A percentile compares a stretch with the other conserved stretches of the same genome.
These are phyloP conservation scores for Domatiomyces catenatus DNA, from an alignment of 2,329 filamentous ascomycete species.

Conservation along the genomic window DNA sequence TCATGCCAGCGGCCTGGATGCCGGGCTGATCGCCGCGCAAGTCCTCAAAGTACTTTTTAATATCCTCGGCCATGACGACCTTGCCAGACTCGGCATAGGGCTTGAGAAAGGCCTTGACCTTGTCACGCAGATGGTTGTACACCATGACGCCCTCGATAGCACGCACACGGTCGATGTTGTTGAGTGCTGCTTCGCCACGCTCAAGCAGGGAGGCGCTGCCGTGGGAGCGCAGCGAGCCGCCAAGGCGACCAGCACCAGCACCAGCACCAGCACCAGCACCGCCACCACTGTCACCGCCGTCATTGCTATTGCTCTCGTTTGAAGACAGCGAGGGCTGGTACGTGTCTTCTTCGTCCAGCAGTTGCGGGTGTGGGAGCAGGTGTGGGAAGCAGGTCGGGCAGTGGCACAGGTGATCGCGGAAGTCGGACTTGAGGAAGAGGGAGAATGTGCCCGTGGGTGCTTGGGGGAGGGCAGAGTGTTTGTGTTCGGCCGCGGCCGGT, in stretches of 20 bases:
- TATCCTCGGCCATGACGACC: slow-evolving; percentile 82
- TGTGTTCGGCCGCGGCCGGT: slow-evolving; percentile 32
- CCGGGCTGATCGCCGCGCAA: slow-evolving; percentile 71
- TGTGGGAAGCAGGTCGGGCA: slow-evolving; percentile 66
- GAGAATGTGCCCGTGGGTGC: slow-evolving; percentile 49
- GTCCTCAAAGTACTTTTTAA: slow-evolving; percentile 92
- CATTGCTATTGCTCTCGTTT: slow-evolving; percentile 36
- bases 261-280: neutral
- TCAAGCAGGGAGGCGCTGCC: slow-evolving; percentile 76
- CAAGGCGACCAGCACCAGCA: slow-evolving; percentile 29
- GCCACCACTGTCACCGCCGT: slow-evolving; percentile 10
- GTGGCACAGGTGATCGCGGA: slow-evolving; percentile 68
- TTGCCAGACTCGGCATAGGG: slow-evolving; percentile 84
- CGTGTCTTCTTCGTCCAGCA: slow-evolving; percentile 83
- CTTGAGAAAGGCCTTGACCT: slow-evolving; percentile 85
- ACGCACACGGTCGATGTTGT: slow-evolving; percentile 77
- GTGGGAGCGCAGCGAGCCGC: slow-evolving; percentile 32
- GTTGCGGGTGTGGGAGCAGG: slow-evolving; percentile 56
- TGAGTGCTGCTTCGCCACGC: slow-evolving; percentile 79
- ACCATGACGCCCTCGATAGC: slow-evolving; percentile 97
- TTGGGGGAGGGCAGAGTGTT: slow-evolving; percentile 43
- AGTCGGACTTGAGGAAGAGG: slow-evolving; percentile 64
- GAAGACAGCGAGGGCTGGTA: slow-evolving; percentile 79
- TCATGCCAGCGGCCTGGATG: slow-evolving; percentile 45
- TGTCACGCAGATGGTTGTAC: slow-evolving; percentile 90